Evolutionary conservation across 1,284 basidiomycete species (phyloP).

Genomic region (Boletus putidus): DNA sequence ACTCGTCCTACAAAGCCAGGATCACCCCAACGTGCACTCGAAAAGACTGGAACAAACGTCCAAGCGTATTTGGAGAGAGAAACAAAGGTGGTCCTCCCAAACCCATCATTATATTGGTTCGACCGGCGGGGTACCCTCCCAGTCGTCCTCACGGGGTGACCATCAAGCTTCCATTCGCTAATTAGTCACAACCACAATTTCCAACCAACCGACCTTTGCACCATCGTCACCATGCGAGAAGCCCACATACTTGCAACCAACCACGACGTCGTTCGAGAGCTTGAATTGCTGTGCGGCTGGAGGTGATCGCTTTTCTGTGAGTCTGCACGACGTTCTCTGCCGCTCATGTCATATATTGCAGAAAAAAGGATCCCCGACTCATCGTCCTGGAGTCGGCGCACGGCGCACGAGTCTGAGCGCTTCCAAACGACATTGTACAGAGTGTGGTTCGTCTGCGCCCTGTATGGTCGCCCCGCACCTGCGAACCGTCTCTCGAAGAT

Average conservation of each 20-base stretch:
- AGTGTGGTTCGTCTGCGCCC: conserved; percentile 31
- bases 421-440: conserved; percentile 40
- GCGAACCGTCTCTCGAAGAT: conserved; percentile 11
- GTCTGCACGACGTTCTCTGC: background rate
- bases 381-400: conserved; percentile 30
- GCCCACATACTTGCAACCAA: conserved; percentile 22
- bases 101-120: conserved; percentile 3
- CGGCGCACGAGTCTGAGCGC: conserved; percentile 31
- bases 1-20: background rate
- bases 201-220: background rate
- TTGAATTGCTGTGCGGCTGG: conserved; percentile 42
- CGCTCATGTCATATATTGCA: conserved; percentile 7
- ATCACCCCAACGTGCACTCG: background rate
- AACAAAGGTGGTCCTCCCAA: background rate
- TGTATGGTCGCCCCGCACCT: conserved; percentile 24
- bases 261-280: conserved; percentile 23
- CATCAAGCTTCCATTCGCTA: too few species aligned
- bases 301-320: conserved; percentile 30
- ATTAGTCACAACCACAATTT: too few species aligned
- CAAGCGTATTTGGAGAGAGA: background rate
- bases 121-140: conserved; percentile 17
- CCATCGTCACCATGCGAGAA: conserved; percentile 8
- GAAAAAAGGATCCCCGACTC: conserved; percentile 39
- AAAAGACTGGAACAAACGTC: background rate
- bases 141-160: conserved; percentile 4